phyloP scores from a whole-genome alignment of 176 grass and related monocot species.

The sorghum (Sorghum bicolor) region DNA sequence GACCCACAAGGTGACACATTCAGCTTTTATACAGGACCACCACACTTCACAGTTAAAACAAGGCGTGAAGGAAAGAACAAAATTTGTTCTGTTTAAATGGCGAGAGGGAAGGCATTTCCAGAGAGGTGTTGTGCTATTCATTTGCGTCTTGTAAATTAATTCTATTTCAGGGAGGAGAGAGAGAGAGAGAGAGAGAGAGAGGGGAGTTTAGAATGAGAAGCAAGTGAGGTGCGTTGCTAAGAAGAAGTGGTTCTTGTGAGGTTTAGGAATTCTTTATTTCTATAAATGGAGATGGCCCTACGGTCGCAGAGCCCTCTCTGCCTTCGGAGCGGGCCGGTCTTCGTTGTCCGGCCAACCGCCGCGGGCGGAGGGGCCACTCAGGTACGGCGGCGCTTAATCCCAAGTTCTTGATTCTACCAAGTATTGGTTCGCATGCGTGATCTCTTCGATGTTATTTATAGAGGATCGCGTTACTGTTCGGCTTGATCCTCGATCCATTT shows the following conservation, averaged over 20 bases:
- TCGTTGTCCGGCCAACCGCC: neutral
- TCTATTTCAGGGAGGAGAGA: neutral
- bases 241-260: constrained; percentile 6
- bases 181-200: too few species aligned
- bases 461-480: neutral
- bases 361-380: neutral
- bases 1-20: neutral
- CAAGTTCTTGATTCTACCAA: neutral
- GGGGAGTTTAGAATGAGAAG: neutral
- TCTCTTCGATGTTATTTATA: neutral
- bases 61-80: constrained; percentile 4
- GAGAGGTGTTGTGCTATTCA: neutral
- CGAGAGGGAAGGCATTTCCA: neutral
- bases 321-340: neutral
- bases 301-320: constrained; percentile 11
- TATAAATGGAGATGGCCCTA: constrained; percentile 41
- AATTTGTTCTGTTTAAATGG: neutral
- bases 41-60: neutral
- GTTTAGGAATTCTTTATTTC: neutral
- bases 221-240: neutral
- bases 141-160: neutral
- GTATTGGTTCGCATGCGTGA: neutral
- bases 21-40: neutral
- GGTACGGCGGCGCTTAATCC: neutral
- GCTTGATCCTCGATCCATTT: neutral